A percentile compares a stretch with the other conserved stretches of the same genome.
Conservation (phyloP, 257 asterid species). For the Penstemon barbatus region DNA sequence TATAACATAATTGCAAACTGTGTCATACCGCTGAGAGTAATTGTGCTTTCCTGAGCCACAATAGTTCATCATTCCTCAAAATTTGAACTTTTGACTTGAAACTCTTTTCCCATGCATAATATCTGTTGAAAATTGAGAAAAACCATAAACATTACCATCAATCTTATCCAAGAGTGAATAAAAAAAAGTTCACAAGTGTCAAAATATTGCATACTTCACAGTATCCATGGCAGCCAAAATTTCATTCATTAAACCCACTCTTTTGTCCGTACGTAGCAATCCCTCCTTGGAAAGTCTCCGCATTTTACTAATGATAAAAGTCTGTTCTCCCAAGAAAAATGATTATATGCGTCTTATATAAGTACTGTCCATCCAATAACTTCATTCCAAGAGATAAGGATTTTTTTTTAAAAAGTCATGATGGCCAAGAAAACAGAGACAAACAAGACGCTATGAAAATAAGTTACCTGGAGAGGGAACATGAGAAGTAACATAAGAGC, state of each 20-base stretch:
- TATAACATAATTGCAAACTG: background rate
- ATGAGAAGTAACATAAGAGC: slow-evolving; percentile 65
- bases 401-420: too few relatives aligned
- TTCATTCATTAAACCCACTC: slow-evolving; percentile 86
- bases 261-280: slow-evolving; percentile 72
- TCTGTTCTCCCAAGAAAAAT: slow-evolving; percentile 49
- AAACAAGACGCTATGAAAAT: slow-evolving; percentile 16
- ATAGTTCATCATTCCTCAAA: slow-evolving; percentile 65
- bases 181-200: slow-evolving; percentile 3
- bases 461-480: slow-evolving; percentile 80
- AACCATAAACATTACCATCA: slow-evolving; percentile 18
- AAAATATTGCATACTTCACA: slow-evolving; percentile 57
- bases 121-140: slow-evolving; percentile 42
- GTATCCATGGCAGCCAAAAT: slow-evolving; percentile 85
- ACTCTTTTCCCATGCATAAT: slow-evolving; percentile 87
- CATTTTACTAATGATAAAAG: slow-evolving; percentile 73
- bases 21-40: slow-evolving; percentile 69
- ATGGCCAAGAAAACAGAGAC: background rate
- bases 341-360: background rate
- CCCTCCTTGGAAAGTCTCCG: slow-evolving; percentile 70
- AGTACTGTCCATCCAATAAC: slow-evolving; percentile 13
- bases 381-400: slow-evolving; percentile 11
- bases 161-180: background rate
- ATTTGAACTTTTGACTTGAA: slow-evolving; percentile 69
- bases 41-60: slow-evolving; percentile 77